Evolutionary conservation across 768 basidiomycete species (phyloP), one percentile per base, ranked within the genome.

Genomic region (Exidia glandulosa): DNA sequence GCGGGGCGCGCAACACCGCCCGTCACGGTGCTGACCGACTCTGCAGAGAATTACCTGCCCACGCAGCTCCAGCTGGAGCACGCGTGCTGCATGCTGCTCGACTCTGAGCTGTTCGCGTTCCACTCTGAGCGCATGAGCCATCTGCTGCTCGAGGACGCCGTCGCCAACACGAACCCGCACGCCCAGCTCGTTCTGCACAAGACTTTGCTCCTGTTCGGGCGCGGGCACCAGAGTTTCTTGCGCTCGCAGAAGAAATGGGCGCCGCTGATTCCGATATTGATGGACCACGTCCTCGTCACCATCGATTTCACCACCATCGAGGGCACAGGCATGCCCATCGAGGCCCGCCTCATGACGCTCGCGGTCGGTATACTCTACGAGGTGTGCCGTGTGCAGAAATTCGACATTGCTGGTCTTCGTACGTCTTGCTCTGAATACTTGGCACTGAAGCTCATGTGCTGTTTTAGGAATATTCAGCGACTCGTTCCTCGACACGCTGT

Each of bases 71-170:
- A 95, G 66, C 78, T 97, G 52, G 83, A 92, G 62, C 87, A 93
- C 69, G 92, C 92, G 12, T 87, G 88, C 65, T 75, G 80, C 41
- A 72, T 88, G 32, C 74, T 98, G 13, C 75, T 94, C 45, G 81
- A 84, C 58, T 93, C 90, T 0, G 93, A 94, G 67, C 79, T 98
- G 41, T 96, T 97, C 66, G 72, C 81, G 2, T 94, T 89, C 67
- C 93, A 97, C 71, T 93, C 90, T 2, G 93, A 94, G 68, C 77
- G 95, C 33, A 94, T 94, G 90, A 83, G 86, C 59, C 88, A 91
- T 64, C 80, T 88, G 45, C 75, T 93, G 55, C 75, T 87, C 36
- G 79, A 85, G 55, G 85, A 90, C 36, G 65, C 31, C 64, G 45
- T 37, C 50, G 65, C 92, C 88, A 87, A 81, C 69, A 92, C 91